A percentile compares a stretch with the other conserved stretches of the same genome.
These are phyloP conservation scores for Aspergillus biplanus DNA, from an alignment of 495 filamentous ascomycete genomes.

Conservation along the genomic window DNA sequence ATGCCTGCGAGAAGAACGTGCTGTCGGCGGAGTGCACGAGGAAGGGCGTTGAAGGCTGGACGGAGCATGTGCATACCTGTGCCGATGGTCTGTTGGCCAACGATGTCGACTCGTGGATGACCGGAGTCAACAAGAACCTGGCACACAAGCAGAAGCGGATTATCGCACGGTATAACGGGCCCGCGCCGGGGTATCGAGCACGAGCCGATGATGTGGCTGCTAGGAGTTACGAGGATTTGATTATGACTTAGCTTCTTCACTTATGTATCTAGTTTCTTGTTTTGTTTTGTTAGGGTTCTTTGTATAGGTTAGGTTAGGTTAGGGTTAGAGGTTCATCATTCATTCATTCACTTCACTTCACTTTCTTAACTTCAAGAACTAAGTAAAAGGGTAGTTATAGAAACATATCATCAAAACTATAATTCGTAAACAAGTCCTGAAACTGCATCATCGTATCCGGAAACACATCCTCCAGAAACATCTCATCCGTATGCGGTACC, in stretches of 20 bases:
- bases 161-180: constrained; percentile 36
- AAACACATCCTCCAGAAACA: constrained; percentile 12
- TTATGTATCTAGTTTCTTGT: background rate
- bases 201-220: constrained; percentile 27
- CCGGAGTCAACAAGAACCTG: constrained; percentile 42
- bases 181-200: constrained; percentile 29
- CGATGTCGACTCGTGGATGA: constrained; percentile 47
- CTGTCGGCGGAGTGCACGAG: constrained; percentile 21
- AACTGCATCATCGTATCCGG: constrained; percentile 17
- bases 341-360: too few relatives aligned
- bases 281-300: background rate
- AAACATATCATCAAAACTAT: constrained; percentile 9
- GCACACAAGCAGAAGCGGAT: constrained; percentile 38
- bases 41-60: constrained; percentile 28
- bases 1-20: constrained; percentile 18
- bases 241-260: background rate
- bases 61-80: constrained; percentile 30
- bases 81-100: constrained; percentile 39
- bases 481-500: constrained; percentile 12
- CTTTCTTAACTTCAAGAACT: too few relatives aligned
- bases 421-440: constrained; percentile 13
- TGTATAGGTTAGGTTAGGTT: background rate
- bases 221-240: constrained; percentile 27
- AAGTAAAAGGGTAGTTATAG: background rate
- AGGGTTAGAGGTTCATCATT: background rate